Evolutionary conservation across 495 filamentous ascomycete species (phyloP).

Genomic region (Penicillium alfredii): DNA sequence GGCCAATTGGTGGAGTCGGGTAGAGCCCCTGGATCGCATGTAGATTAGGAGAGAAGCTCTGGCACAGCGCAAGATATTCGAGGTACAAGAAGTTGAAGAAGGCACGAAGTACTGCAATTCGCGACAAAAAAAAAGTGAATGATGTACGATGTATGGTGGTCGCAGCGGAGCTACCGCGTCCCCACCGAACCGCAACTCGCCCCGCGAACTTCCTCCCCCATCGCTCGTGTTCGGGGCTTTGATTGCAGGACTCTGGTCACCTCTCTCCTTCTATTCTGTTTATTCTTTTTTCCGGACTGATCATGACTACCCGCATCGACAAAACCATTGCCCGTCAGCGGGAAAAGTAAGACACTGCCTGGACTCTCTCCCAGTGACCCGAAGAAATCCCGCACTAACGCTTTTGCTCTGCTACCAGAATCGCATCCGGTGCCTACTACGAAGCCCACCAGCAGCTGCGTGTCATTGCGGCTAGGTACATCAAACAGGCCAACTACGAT

Average conservation of each 20-base stretch:
- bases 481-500: constrained; percentile 74
- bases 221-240: constrained; percentile 2
- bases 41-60: too few species aligned
- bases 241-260: too few species aligned
- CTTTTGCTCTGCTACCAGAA: constrained; percentile 46
- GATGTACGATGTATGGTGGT: too few species aligned
- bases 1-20: not conserved
- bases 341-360: constrained; percentile 49
- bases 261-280: not conserved
- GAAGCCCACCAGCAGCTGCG: constrained; percentile 97
- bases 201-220: constrained; percentile 5
- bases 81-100: too few species aligned
- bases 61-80: too few species aligned
- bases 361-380: not conserved
- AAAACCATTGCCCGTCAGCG: constrained; percentile 68
- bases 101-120: too few species aligned
- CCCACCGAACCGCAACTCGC: constrained; percentile 20
- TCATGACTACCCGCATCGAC: constrained; percentile 61
- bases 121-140: not conserved
- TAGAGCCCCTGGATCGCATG: too few species aligned
- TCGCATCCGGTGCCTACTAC: constrained; percentile 88
- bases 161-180: constrained; percentile 12
- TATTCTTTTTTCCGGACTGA: constrained; percentile 1
- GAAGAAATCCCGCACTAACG: constrained; percentile 8
- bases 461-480: constrained; percentile 85